phyloP scores from a whole-genome alignment of 495 filamentous ascomycete genomes.

The Arthonia radiata region DNA sequence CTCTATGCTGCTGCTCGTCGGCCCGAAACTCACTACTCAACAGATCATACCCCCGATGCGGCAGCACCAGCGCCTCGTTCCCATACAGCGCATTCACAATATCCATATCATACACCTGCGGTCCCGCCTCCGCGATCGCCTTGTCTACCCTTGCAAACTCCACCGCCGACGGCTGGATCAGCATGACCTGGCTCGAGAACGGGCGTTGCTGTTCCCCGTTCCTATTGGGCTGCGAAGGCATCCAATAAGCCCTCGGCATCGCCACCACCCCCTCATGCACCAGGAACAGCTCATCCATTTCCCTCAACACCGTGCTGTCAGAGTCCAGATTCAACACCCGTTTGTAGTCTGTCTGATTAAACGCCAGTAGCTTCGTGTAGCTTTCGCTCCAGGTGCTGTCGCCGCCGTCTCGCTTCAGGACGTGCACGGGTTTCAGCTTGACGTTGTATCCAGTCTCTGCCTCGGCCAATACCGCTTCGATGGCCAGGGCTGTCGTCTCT shows the following conservation, averaged over 20 bases:
- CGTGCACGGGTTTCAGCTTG: constrained; percentile 29
- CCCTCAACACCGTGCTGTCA: constrained; percentile 34
- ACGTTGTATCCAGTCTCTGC: constrained; percentile 37
- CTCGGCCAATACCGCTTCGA: constrained; percentile 23
- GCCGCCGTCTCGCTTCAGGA: constrained; percentile 23
- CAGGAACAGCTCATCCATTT: constrained; percentile 52
- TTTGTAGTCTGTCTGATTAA: constrained; percentile 40
- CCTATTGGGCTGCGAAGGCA: too few species aligned
- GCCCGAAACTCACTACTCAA: constrained; percentile 45
- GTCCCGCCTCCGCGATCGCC: too few species aligned
- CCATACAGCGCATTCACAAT: constrained; percentile 46
- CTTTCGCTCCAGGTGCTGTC: constrained; percentile 37
- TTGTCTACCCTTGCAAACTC: too few species aligned
- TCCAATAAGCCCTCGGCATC: constrained; percentile 53
- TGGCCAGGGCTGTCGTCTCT: constrained; percentile 4
- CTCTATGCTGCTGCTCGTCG: constrained; percentile 24
- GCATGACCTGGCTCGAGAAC: constrained; percentile 36
- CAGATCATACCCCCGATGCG: constrained; percentile 47
- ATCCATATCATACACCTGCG: constrained; percentile 57
- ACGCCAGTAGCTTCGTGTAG: constrained; percentile 44
- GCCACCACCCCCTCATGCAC: constrained; percentile 33
- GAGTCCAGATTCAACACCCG: constrained; percentile 47
- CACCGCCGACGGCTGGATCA: constrained; percentile 33
- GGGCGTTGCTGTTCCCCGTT: constrained; percentile 21
- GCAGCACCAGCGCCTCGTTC: constrained; percentile 41